Evolutionary conservation across 306 rosid genomes (phyloP).

Genomic region (Prunus padus): DNA sequence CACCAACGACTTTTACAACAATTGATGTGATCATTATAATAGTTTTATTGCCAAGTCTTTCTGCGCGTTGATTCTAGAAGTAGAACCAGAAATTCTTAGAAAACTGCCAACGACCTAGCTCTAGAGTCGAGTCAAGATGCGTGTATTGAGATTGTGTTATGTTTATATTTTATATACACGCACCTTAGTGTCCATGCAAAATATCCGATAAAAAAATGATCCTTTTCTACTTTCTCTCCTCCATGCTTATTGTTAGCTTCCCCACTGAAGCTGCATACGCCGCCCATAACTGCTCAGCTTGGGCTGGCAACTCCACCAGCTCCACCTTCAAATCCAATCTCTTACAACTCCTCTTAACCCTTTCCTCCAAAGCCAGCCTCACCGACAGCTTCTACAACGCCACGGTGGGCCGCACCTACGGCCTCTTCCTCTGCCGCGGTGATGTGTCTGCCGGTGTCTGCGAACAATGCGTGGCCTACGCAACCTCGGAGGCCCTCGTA

Average conservation of each 20-base stretch:
- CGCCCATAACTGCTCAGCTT: background rate
- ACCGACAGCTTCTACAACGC: constrained; percentile 5
- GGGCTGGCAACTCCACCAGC: background rate
- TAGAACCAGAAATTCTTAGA: background rate
- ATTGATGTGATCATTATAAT: no score
- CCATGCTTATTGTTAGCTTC: background rate
- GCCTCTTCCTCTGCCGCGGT: constrained; percentile 18
- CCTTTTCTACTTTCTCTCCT: background rate
- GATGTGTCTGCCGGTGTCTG: constrained; percentile 17
- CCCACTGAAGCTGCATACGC: background rate
- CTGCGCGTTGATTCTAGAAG: background rate
- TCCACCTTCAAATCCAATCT: constrained; percentile 12
- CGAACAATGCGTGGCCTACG: constrained; percentile 34
- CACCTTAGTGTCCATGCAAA: background rate
- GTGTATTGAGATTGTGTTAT: background rate
- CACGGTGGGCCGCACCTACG: background rate
- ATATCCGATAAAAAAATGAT: background rate
- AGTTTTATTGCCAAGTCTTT: background rate
- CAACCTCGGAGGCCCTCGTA: constrained; percentile 5
- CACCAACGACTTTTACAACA: no score
- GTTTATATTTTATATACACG: no score
- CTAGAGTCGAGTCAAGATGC: background rate
- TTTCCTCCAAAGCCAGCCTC: background rate
- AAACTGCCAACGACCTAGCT: no score
- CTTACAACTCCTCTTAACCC: background rate